These are phyloP conservation scores for Calocybe indica DNA, from an alignment of 768 basidiomycete species.

Conservation along the genomic window DNA sequence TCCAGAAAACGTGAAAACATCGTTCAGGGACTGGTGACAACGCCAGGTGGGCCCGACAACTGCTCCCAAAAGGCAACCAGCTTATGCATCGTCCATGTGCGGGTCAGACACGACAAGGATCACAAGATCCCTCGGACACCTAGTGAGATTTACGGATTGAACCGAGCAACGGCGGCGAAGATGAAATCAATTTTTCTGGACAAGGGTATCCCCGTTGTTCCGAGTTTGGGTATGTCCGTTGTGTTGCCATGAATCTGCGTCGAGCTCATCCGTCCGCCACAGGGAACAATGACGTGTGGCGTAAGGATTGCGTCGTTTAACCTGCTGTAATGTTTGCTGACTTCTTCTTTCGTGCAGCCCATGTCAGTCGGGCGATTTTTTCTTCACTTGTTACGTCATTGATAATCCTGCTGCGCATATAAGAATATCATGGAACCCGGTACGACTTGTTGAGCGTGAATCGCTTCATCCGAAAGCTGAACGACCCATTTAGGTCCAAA, in stretches of 20 bases:
- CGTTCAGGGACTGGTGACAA: conserved; percentile 70
- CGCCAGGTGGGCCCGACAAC: conserved; percentile 40
- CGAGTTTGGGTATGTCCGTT: conserved; percentile 57
- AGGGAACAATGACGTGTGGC: conserved; percentile 94
- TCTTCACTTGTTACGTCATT: conserved; percentile 2
- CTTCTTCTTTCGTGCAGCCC: conserved; percentile 34
- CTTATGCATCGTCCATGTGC: not conserved
- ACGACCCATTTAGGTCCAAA: conserved; percentile 47
- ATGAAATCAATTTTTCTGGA: conserved; percentile 72
- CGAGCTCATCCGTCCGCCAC: not conserved
- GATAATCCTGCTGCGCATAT: conserved; percentile 11
- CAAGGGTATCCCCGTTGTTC: conserved; percentile 72
- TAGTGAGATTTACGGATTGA: conserved; percentile 72
- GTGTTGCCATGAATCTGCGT: not conserved
- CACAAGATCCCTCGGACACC: conserved; percentile 73
- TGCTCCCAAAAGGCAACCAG: not conserved
- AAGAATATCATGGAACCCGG: conserved; percentile 68
- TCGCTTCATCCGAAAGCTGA: too few species aligned
- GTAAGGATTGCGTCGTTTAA: conserved; percentile 33
- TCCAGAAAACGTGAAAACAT: not conserved
- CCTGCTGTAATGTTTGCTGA: conserved; percentile 6
- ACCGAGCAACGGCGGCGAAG: conserved; percentile 56
- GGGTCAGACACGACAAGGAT: conserved; percentile 77
- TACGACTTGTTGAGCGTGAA: conserved; percentile 14
- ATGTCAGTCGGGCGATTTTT: conserved; percentile 34